Evolutionary conservation across 164 flowering plant genomes (phyloP).

Genomic region (Malania oleifera): DNA sequence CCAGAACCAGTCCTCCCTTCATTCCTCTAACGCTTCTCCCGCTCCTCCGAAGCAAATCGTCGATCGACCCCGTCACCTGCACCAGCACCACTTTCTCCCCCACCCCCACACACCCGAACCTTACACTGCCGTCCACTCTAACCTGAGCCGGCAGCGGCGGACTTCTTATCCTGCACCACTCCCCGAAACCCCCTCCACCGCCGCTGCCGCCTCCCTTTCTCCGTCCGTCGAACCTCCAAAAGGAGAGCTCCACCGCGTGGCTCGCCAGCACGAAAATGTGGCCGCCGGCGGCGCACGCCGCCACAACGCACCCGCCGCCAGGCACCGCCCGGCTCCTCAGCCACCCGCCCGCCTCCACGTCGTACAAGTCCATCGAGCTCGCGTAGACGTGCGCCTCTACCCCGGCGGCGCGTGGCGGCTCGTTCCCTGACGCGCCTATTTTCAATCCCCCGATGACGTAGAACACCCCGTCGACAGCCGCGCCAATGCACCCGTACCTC

Average conservation of each 20-base stretch:
- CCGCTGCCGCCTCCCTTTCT: constrained; percentile 17
- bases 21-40: constrained; percentile 57
- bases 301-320: constrained; percentile 91
- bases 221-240: constrained; percentile 70
- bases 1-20: constrained; percentile 61
- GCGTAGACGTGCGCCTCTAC: constrained; percentile 60
- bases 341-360: constrained; percentile 64
- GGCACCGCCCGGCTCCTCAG: constrained; percentile 70
- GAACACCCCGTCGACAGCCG: constrained; percentile 67
- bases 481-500: constrained; percentile 83
- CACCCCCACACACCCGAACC: constrained; percentile 70
- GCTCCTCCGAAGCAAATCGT: constrained; percentile 64
- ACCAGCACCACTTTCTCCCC: constrained; percentile 67
- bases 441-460: constrained; percentile 80
- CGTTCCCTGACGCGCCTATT: constrained; percentile 32
- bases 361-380: constrained; percentile 82
- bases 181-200: constrained; percentile 48
- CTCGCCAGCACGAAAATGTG: constrained; percentile 61
- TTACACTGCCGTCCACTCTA: constrained; percentile 57
- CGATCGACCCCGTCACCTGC: constrained; percentile 69
- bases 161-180: constrained; percentile 62
- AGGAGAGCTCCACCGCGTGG: constrained; percentile 85
- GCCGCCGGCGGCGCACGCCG: constrained; percentile 64
- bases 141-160: constrained; percentile 79
- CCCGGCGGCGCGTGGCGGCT: constrained; percentile 25